phyloP scores from a whole-genome alignment of 371 early-diverging fungal species.

The Blakeslea trispora region DNA sequence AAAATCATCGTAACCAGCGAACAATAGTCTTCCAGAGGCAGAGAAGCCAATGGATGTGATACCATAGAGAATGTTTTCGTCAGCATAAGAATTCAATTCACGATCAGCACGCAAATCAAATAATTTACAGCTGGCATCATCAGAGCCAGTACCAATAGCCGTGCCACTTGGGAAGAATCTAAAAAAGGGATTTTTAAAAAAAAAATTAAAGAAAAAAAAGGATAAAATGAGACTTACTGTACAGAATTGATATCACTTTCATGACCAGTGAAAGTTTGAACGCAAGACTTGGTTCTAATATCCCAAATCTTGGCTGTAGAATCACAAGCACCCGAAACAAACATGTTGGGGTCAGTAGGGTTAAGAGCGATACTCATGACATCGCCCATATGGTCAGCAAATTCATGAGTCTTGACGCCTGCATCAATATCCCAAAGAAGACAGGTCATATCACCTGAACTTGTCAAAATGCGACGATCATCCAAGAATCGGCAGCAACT shows the following conservation, averaged over 20 bases:
- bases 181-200: constrained; percentile 2
- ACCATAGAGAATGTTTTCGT: constrained; percentile 94
- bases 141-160: constrained; percentile 96
- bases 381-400: constrained; percentile 96
- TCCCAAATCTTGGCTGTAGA: constrained; percentile 99
- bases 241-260: constrained; percentile 98
- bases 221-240: too few relatives aligned
- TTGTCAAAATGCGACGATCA: constrained; percentile 93
- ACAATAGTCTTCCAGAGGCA: constrained; percentile 90
- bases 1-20: constrained; percentile 98
- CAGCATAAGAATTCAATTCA: constrained; percentile 93
- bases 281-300: constrained; percentile 90
- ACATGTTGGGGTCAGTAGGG: constrained; percentile 87
- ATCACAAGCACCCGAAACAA: constrained; percentile 97
- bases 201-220: too few relatives aligned
- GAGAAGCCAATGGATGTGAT: constrained; percentile 97
- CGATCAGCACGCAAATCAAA: constrained; percentile 97
- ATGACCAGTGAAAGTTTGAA: constrained; percentile 96
- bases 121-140: constrained; percentile 95
- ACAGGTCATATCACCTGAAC: constrained; percentile 97
- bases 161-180: constrained; percentile 96
- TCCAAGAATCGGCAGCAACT: constrained; percentile 95
- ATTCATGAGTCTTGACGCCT: constrained; percentile 91
- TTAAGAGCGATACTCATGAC: constrained; percentile 81
- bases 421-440: constrained; percentile 99